These are phyloP conservation scores for Collariella sp. DNA, from an alignment of 495 filamentous ascomycete genomes.

Conservation along the genomic window DNA sequence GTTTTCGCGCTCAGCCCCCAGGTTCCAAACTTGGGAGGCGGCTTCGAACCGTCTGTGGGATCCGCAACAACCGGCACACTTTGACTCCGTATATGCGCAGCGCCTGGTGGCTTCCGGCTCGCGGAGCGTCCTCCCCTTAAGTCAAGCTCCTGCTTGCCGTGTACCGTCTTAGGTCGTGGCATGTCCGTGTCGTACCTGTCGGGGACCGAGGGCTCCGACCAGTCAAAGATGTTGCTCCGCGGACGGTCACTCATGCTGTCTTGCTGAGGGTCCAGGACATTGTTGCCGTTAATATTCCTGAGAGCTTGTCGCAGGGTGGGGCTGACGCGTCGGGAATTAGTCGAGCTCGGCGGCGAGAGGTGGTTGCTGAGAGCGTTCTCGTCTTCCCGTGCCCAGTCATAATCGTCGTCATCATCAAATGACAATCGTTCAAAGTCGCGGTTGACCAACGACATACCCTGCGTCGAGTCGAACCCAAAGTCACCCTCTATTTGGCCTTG, in stretches of 20 bases:
- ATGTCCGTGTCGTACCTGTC: conserved; percentile 48
- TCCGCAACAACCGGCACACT: conserved; percentile 87
- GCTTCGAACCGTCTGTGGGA: conserved; percentile 43
- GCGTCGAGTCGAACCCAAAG: conserved; percentile 16
- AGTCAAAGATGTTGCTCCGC: conserved; percentile 69
- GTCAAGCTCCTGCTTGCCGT: conserved; percentile 76
- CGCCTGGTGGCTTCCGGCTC: conserved; percentile 66
- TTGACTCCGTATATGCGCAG: conserved; percentile 81
- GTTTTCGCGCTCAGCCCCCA: conserved; percentile 81
- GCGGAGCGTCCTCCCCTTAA: conserved; percentile 62
- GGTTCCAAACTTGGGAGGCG: conserved; percentile 73
- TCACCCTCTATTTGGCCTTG: conserved; percentile 9
- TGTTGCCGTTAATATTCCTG: conserved; percentile 35
- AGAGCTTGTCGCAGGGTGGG: conserved; percentile 38
- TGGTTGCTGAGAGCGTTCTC: conserved; percentile 44
- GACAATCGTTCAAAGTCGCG: conserved; percentile 41
- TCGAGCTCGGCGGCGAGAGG: conserved; percentile 47
- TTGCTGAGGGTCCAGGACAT: conserved; percentile 22
- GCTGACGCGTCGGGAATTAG: conserved; percentile 39
- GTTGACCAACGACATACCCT: conserved; percentile 13
- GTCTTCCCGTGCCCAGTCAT: conserved; percentile 52
- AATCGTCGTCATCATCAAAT: conserved; percentile 55
- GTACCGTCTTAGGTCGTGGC: conserved; percentile 74
- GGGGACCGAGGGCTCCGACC: conserved; percentile 61
- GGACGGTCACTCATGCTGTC: conserved; percentile 38